These are phyloP conservation scores for Alopecurus myosuroides DNA, from an alignment of 176 grass and related monocot species.

Conservation along the genomic window DNA sequence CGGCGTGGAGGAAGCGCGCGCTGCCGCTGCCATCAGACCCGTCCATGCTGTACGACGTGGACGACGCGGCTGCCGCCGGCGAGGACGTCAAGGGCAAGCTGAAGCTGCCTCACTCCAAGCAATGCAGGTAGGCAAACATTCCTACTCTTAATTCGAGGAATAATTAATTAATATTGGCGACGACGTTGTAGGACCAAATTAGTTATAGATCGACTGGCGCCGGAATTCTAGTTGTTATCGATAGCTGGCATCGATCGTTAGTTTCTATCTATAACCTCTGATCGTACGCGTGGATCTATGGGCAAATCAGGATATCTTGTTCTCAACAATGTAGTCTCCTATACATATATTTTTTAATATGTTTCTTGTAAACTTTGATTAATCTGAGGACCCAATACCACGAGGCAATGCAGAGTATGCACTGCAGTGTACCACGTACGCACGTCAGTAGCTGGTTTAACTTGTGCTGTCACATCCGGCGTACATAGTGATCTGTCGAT, in stretches of 20 bases:
- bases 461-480: too few relatives aligned
- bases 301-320: background rate
- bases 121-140: conserved; percentile 32
- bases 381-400: background rate
- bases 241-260: background rate
- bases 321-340: background rate
- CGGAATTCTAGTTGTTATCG: background rate
- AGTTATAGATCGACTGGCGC: background rate
- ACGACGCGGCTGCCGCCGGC: background rate
- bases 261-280: background rate
- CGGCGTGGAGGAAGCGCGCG: conserved; percentile 34
- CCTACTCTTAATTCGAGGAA: background rate
- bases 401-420: background rate
- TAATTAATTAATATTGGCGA: background rate
- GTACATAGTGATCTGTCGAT: background rate
- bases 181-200: background rate
- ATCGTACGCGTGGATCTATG: too few relatives aligned
- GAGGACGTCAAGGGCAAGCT: conserved; percentile 21
- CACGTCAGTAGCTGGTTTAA: too few relatives aligned
- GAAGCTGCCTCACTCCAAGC: conserved; percentile 35
- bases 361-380: too few relatives aligned
- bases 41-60: conserved; percentile 21
- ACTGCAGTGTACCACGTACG: too few relatives aligned
- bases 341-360: too few relatives aligned
- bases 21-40: conserved; percentile 36